phyloP scores from a whole-genome alignment of 257 asterid genomes.

The Striga asiatica region DNA sequence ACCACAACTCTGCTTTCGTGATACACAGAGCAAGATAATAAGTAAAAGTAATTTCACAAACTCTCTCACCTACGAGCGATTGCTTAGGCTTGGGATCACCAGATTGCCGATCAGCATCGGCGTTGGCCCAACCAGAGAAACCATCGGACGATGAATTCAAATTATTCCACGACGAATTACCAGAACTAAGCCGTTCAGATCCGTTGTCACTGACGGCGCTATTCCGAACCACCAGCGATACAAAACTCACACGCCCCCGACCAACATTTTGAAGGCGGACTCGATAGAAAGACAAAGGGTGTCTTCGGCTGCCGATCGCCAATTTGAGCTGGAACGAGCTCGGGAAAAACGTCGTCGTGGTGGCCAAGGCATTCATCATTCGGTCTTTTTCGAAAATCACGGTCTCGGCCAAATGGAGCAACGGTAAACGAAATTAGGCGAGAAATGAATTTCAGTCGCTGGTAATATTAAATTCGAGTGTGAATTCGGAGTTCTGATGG shows the following conservation, averaged over 20 bases:
- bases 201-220: slow-evolving; percentile 31
- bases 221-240: slow-evolving; percentile 29
- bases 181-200: slow-evolving; percentile 31
- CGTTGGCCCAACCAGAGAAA: slow-evolving; percentile 70
- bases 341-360: slow-evolving; percentile 64
- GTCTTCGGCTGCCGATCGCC: slow-evolving; percentile 43
- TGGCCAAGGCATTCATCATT: slow-evolving; percentile 49
- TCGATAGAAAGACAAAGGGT: slow-evolving; percentile 20
- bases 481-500: background rate
- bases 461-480: background rate
- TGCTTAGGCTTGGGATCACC: slow-evolving; percentile 36
- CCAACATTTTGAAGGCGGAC: slow-evolving; percentile 34
- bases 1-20: background rate
- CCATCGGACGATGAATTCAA: slow-evolving; percentile 40
- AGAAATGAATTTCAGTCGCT: background rate
- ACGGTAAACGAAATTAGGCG: background rate
- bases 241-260: slow-evolving; percentile 29
- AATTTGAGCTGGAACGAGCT: slow-evolving; percentile 81
- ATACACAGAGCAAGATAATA: background rate
- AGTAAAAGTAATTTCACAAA: background rate
- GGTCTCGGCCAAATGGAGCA: slow-evolving; percentile 16
- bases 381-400: background rate
- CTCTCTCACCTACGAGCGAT: slow-evolving; percentile 44
- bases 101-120: slow-evolving; percentile 30
- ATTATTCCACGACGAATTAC: slow-evolving; percentile 38